Conservation (phyloP, 495 filamentous ascomycete genomes). For the Penicillium chermesinum region DNA sequence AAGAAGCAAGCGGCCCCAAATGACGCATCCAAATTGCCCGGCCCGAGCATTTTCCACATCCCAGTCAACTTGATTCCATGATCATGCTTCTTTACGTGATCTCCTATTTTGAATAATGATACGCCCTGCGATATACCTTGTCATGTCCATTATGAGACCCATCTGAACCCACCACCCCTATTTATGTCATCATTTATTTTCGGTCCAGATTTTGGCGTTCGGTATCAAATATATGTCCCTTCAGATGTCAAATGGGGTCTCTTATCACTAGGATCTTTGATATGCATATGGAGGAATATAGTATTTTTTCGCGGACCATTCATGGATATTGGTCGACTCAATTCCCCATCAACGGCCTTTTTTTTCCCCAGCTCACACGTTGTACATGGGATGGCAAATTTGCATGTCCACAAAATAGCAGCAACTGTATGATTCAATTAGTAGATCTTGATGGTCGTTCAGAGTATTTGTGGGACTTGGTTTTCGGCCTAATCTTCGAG, state of each 20-base stretch:
- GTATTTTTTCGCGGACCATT: background rate
- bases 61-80: conserved; percentile 28
- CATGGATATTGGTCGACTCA: background rate
- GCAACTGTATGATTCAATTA: too few species aligned
- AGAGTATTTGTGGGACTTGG: too few species aligned
- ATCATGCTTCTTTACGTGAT: background rate
- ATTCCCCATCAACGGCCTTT: background rate
- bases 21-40: background rate
- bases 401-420: too few species aligned
- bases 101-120: background rate
- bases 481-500: too few species aligned
- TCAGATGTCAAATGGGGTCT: background rate
- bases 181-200: background rate
- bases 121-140: background rate
- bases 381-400: background rate
- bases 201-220: background rate
- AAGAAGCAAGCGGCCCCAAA: conserved; percentile 7
- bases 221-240: background rate
- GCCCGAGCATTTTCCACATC: conserved; percentile 22
- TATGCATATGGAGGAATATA: background rate
- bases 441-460: too few species aligned
- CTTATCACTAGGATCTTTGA: background rate
- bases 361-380: background rate
- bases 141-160: background rate
- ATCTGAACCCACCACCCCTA: background rate